These are phyloP conservation scores for Solanum aculeatissimum DNA, from an alignment of 305 asterid species.

Conservation along the genomic window DNA sequence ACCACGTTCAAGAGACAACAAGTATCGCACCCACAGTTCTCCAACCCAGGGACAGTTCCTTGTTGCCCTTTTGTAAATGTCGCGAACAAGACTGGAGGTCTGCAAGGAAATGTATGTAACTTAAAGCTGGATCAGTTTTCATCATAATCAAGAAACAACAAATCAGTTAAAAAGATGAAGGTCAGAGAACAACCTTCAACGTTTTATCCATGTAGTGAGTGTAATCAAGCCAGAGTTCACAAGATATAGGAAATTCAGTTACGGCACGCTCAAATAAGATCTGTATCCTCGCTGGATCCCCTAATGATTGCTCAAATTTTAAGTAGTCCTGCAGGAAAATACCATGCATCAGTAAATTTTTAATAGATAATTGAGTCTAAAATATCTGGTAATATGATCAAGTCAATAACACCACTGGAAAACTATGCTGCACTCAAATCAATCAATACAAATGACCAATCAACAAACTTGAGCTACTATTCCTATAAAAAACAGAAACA, in stretches of 20 bases:
- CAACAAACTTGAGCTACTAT: background rate
- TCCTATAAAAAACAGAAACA: background rate
- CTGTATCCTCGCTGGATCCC: conserved; percentile 94
- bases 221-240: conserved; percentile 80
- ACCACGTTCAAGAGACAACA: conserved; percentile 71
- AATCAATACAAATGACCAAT: background rate
- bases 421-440: background rate
- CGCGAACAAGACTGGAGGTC: conserved; percentile 75
- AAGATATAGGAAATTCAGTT: conserved; percentile 60
- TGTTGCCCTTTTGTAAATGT: conserved; percentile 73
- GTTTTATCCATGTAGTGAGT: conserved; percentile 77
- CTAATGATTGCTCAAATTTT: conserved; percentile 80
- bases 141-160: background rate
- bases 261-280: conserved; percentile 87
- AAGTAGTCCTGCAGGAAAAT: conserved; percentile 56
- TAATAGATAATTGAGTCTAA: background rate
- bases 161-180: background rate
- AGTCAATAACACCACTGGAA: background rate
- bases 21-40: conserved; percentile 77
- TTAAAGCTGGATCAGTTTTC: conserved; percentile 7
- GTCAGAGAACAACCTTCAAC: conserved; percentile 46
- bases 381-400: background rate
- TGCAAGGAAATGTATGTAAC: conserved; percentile 18
- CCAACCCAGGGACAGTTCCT: conserved; percentile 96
- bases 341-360: conserved; percentile 5